Evolutionary conservation across 2,329 filamentous ascomycete species (phyloP), one percentile per base, ranked within the genome.

Genomic region (Trichoderma lentiforme): DNA sequence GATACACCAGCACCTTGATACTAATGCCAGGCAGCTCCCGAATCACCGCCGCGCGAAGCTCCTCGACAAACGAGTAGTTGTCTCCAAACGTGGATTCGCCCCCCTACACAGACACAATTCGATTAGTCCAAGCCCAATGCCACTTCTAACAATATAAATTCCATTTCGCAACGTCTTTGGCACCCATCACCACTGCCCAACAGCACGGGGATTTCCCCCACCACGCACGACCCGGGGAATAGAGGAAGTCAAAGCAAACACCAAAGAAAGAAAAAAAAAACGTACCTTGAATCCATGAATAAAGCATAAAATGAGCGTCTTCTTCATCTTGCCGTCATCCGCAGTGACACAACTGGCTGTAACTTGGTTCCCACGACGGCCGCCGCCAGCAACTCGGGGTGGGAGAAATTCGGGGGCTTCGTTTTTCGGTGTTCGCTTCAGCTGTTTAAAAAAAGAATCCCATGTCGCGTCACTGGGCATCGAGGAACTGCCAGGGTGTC

Each of bases 261-360:
- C 8, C 14, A 24, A 32, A 24, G 7, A 61, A 68, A 71, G 26
- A 70, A 69, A 72, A 26, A 65, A 43, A 4, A 12, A 18, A 74
- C 77, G 56, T 78, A 90, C 89, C 87, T 96, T 94, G 88, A 97
- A 97, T 79, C 93, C 93, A 81, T 97, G 93, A 73, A 96, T 93
- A 81, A 96, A 96, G 79, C 92, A 93, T 73, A 97, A 83, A 51
- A 97, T 82, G 47, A 97, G 83, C 72, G 92, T 96, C 83, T 93
- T 94, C 85, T 91, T 92, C 81, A 82, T 82, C 63, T 70, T 80
- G 51, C 66, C 71, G 67, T 56, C 73, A 70, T 72, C 34, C 14
- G n/a, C 47, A 21, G 30, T 26, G 21, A 58, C 14, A 8, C 39
- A 18, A 8, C 14, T 56, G 11, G 9, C 24, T 15, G 6, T 14